These are phyloP conservation scores for Saposhnikovia divaricata DNA, from an alignment of 129 eudicot species.

Conservation along the genomic window DNA sequence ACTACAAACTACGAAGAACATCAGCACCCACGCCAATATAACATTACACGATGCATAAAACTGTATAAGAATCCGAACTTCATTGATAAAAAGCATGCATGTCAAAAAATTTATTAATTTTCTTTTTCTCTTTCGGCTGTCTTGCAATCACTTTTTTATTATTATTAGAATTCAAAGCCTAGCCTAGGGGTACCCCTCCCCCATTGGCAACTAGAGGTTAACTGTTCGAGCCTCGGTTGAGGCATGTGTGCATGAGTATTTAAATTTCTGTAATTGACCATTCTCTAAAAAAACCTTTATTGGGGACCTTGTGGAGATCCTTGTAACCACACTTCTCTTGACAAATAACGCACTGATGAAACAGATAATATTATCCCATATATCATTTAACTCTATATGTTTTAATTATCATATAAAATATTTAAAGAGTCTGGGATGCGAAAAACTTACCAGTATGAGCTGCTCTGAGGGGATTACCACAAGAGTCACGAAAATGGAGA, in stretches of 20 bases:
- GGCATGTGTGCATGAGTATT: not conserved
- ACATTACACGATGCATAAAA: not conserved
- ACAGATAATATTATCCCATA: not conserved
- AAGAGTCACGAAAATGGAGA: conserved; percentile 13
- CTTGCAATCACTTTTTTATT: too few species aligned
- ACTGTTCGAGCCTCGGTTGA: not conserved
- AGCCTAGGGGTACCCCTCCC: not conserved
- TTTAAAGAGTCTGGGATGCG: not conserved
- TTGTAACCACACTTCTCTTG: not conserved
- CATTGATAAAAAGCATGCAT: not conserved
- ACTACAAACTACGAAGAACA: not conserved
- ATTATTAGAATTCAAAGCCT: not conserved
- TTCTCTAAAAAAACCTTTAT: not conserved
- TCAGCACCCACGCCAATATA: not conserved
- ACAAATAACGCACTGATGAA: not conserved
- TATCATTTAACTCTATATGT: not conserved
- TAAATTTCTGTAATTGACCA: not conserved
- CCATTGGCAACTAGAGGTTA: not conserved
- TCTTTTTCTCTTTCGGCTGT: not conserved
- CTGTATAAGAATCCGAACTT: not conserved
- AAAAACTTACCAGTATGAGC: conserved; percentile 18
- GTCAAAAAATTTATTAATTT: not conserved
- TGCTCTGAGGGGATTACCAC: conserved; percentile 19
- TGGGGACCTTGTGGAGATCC: not conserved
- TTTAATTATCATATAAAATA: not conserved